Evolutionary conservation across 352 stramenopile genomes (phyloP), one percentile per base, ranked within the genome.

Genomic region (Elongisporangium prolatum): DNA sequence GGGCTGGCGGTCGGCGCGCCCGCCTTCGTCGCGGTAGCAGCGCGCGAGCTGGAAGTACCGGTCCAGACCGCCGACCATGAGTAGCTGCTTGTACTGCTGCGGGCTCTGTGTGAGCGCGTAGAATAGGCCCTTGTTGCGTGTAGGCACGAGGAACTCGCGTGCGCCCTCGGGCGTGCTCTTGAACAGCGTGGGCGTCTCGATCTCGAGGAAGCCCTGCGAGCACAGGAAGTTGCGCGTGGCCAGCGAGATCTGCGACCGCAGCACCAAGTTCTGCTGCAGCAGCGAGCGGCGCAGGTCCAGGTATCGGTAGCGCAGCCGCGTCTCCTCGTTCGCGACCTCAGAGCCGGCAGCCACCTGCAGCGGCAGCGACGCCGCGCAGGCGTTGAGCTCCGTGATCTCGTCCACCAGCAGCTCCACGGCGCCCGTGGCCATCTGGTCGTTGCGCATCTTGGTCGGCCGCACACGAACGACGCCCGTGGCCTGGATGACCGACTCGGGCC

Each of bases 61-160:
- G 56, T 96, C 85, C 9, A 96, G 54, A 2, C 89, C 88, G 24
- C 84, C 83, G 10, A 93, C 86, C 89, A 97, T 97, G 2, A 97
- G 67, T 54, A 97, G 56, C 69, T 97, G 88, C 67, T 97, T 97
- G 80, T 96, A 96, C 68, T 96, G 88, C 67, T 97, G 89, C 16
- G 89, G 89, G 61, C 84, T 95, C 64, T 97, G 89, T 37, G 84
- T 90, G 34, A 97, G 71, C 20, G 89, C 89, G 54, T 95, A 97
- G 59, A 93, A 93, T 60, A 81, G 70, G 6, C 81, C 82, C 56
- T 72, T 64, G 10, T 65, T 84, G 22, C 84, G 68, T 13, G 84
- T 91, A 0, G 86, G 88, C 48, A 96, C 86, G 6, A 96, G 61
- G 48, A 96, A 96, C 68, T 96, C 88, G 10, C 88, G 67, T 3